A percentile compares a stretch with the other conserved stretches of the same genome.
These are phyloP conservation scores for Podaxis rugospora DNA, from an alignment of 768 basidiomycete species.

Conservation along the genomic window DNA sequence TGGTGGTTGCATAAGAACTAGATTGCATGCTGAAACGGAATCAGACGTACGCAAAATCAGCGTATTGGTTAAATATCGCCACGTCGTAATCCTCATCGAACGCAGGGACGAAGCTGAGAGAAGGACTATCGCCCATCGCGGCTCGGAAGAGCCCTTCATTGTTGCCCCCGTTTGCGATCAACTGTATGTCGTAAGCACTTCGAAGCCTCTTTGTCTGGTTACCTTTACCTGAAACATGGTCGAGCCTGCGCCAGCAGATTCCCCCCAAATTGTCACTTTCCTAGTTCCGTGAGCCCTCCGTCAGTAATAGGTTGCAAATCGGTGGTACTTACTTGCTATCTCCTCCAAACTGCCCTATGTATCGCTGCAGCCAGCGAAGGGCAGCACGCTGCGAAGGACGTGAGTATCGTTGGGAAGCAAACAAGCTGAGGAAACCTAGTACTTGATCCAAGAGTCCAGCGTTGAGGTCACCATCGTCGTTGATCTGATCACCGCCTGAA, in stretches of 20 bases:
- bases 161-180: conserved; percentile 34
- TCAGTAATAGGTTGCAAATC: neutral
- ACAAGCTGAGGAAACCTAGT: neutral
- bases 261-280: conserved; percentile 38
- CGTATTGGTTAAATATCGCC: conserved; percentile 30
- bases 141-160: conserved; percentile 33
- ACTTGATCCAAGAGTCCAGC: conserved; percentile 39
- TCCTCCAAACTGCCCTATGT: conserved; percentile 33
- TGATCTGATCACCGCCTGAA: conserved; percentile 29
- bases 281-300: conserved; percentile 14
- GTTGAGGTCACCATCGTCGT: conserved; percentile 29
- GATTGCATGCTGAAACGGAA: neutral
- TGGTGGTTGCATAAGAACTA: conserved; percentile 4
- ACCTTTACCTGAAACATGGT: conserved; percentile 34
- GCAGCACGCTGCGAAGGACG: conserved; percentile 24
- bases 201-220: neutral
- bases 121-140: conserved; percentile 41
- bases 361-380: conserved; percentile 33
- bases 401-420: neutral
- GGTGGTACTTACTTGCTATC: conserved; percentile 24
- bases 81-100: conserved; percentile 30
- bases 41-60: conserved; percentile 28
- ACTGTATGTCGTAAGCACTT: conserved; percentile 17
- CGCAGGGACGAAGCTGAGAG: conserved; percentile 30
- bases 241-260: conserved; percentile 39